A percentile compares a stretch with the other conserved stretches of the same genome.
phyloP scores from a whole-genome alignment of 495 filamentous ascomycete genomes.

The Talaromyces ruber region DNA sequence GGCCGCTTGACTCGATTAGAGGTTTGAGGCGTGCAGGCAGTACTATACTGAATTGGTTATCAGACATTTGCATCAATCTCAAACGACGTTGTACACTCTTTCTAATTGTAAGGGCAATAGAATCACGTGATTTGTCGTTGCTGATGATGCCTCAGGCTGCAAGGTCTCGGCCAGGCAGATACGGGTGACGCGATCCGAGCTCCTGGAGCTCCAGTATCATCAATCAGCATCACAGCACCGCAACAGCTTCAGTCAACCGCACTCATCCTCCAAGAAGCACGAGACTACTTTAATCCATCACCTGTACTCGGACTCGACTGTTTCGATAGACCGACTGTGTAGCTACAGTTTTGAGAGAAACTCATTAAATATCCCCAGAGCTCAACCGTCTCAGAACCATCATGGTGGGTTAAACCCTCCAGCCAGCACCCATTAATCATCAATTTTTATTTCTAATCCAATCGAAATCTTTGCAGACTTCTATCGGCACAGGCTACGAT shows the following conservation, averaged over 20 bases:
- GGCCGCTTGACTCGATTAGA: neutral
- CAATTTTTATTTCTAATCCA: slow-evolving; percentile 2
- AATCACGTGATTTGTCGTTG: neutral
- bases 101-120: neutral
- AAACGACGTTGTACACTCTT: neutral
- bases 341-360: neutral
- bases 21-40: neutral
- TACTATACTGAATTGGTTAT: neutral
- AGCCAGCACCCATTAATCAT: slow-evolving; percentile 6
- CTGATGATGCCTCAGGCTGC: neutral
- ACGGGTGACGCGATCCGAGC: slow-evolving; percentile 1
- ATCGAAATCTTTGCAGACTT: slow-evolving; percentile 55
- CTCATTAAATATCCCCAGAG: slow-evolving; percentile 6
- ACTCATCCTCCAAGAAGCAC: neutral
- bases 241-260: neutral
- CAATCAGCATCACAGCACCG: neutral
- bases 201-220: neutral
- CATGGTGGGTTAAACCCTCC: slow-evolving; percentile 4
- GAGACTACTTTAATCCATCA: neutral
- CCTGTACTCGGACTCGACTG: neutral
- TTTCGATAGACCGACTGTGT: neutral
- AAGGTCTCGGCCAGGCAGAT: neutral
- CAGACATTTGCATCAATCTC: too few species aligned
- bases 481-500: slow-evolving; percentile 99
- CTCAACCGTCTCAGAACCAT: neutral